phyloP scores from a whole-genome alignment of 352 stramenopile species.

The Globisporangium yorkense region DNA sequence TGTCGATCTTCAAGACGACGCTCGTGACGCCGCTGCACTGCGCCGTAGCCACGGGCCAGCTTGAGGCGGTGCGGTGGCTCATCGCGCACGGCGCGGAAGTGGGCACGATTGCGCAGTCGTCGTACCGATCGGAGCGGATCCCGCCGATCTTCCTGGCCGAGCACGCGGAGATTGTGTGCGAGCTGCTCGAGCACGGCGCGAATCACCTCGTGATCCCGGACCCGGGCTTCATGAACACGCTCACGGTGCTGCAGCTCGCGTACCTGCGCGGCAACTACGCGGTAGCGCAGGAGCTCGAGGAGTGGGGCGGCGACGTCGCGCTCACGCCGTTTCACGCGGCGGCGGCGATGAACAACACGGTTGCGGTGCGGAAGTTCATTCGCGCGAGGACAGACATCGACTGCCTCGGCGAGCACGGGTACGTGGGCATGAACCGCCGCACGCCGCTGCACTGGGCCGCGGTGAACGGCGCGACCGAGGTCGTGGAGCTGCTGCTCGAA shows the following conservation, averaged over 20 bases:
- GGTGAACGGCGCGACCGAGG: constrained; percentile 51
- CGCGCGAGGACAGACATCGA: constrained; percentile 49
- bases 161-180: constrained; percentile 50
- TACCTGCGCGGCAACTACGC: constrained; percentile 77
- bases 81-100: constrained; percentile 51
- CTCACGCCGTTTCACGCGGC: constrained; percentile 74
- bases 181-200: constrained; percentile 57
- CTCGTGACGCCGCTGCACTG: constrained; percentile 78
- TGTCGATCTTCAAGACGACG: constrained; percentile 80
- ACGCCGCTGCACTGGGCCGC: constrained; percentile 78
- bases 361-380: constrained; percentile 55
- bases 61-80: constrained; percentile 70
- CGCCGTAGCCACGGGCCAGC: constrained; percentile 59
- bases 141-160: constrained; percentile 75
- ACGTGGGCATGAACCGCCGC: constrained; percentile 67
- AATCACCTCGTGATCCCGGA: constrained; percentile 63
- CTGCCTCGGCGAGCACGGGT: constrained; percentile 77
- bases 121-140: constrained; percentile 64
- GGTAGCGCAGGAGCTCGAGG: constrained; percentile 68
- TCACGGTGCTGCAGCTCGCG: constrained; percentile 70
- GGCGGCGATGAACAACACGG: constrained; percentile 51
- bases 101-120: constrained; percentile 43
- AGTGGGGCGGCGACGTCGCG: constrained; percentile 74
- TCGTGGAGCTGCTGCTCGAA: constrained; percentile 61
- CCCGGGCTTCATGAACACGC: constrained; percentile 76